Conservation (phyloP, 148 eudicot species). For the Rhododendron molle region DNA sequence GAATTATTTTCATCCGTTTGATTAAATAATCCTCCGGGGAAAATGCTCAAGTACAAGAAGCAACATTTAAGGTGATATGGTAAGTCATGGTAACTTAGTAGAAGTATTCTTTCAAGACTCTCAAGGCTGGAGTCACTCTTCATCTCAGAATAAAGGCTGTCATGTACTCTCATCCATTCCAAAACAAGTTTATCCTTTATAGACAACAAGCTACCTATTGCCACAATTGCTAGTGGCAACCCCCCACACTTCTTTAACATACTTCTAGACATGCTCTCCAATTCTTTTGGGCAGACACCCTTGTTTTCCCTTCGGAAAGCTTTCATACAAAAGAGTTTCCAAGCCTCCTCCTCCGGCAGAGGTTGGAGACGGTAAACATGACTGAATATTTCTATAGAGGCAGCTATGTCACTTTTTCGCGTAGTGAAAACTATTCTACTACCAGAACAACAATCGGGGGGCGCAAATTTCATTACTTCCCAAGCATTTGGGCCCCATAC, state of each 20-base stretch:
- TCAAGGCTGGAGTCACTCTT: not conserved
- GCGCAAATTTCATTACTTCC: not conserved
- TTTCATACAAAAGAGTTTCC: not conserved
- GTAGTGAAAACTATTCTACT: not conserved
- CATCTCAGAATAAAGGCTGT: constrained; percentile 10
- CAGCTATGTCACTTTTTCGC: not conserved
- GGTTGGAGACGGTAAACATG: constrained; percentile 5
- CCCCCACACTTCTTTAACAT: constrained; percentile 15
- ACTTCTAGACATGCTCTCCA: not conserved
- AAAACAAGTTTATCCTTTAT: constrained; percentile 1
- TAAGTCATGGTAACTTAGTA: not conserved
- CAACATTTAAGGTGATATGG: not conserved
- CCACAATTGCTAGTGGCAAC: constrained; percentile 9
- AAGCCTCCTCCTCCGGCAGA: not conserved
- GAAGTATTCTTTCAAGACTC: constrained; percentile 2
- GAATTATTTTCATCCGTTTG: constrained; percentile 2
- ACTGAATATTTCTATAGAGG: not conserved
- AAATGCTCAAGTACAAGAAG: not conserved
- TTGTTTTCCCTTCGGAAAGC: constrained; percentile 11
- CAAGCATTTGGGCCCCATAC: not conserved
- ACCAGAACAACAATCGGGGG: not conserved
- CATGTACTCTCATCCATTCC: constrained; percentile 10
- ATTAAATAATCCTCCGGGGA: not conserved
- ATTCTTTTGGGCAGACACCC: constrained; percentile 7
- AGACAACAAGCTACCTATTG: constrained; percentile 5